Base-by-base conservation (phyloP, 106 monocot genomes). In the Allium cepa region DNA sequence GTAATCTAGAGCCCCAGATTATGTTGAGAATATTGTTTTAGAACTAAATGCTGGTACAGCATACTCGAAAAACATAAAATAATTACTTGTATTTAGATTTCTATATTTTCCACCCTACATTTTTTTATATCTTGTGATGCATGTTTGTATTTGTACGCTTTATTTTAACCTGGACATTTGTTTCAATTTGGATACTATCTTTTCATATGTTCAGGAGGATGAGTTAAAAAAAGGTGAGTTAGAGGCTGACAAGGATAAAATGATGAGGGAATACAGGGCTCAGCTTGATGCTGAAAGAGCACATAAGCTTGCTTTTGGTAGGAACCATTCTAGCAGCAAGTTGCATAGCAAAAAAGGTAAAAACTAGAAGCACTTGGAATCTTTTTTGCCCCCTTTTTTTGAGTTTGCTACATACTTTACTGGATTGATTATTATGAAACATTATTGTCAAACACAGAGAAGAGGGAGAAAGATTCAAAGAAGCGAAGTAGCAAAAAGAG, bases 181-280 rank as follows among this genome's bases (percentile, higher is more conserved):
- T 36, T 36, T 36, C 36, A 36, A 36, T 36, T 36, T 36, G 36
- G 36, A 36, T 36, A 2, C 22, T 36, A 36, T 2, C 5, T 36
- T 36, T 36, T 36, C 36, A 36, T 36, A 55, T 8, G 13, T 55
- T 12, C 53, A 97, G 96, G 96, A 97, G 62, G 96, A 92, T 71
- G 96, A 91, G 72, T 62, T 88, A 17, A 97, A 84, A 61, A 92
- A 73, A 53, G 88, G 86, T 78, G 96, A 97, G 74, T 49, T 97
- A 22, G 96, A 97, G 76, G 96, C 96, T 8, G 96, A 92, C 53
- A 97, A 97, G 71, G 96, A 92, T 69, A 86, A 68, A 79, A 97
- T 97, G 96, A 97, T 97, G 96, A 92, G 82, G 72, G 96, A 97
- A 67, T 97, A 97, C 51, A 84, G 96, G 75, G 96, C 96, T 74